Evolutionary conservation across 1,139 yeast genomes (phyloP), one percentile per base, ranked within the genome.

Genomic region (Hanseniaspora sp.): DNA sequence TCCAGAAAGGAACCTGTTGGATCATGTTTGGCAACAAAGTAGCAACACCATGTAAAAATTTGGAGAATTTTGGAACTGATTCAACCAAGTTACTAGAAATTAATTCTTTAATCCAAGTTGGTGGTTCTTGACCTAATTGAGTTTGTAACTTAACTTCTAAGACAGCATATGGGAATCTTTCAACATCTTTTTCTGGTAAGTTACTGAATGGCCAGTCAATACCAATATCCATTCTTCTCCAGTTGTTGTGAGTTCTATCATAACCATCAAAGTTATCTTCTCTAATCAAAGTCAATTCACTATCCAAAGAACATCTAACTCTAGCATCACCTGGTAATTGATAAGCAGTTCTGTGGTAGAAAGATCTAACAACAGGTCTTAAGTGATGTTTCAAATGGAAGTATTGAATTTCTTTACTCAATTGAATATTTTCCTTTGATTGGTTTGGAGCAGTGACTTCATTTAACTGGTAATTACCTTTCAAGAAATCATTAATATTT

Each of bases 281-380:
- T 69, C 98, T 83, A 45, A 90, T 88, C 96, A 92, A 86, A 31
- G 95, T 75, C 61, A 92, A 77, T 70, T 92, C 97, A 0, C 98
- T 90, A 68, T 92, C 98, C 60, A 92, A 80, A 52, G 97, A 92
- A 60, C 94, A 92, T 75, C 98, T 88, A 48, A 92, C 98, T 67
- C 98, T 80, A 4, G 98, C 98, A 69, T 92, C 98, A 58, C 98
- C 98, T 3, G 98, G 98, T 57, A 92, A 78, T 72, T 92, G 98
- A 78, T 92, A 92, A 7, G 98, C 98, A 46, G 98, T 92, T 75
- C 98, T 84, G 70, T 90, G 88, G 72, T 92, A 92, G 69, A 92
- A 92, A 1, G 97, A 86, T 69, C 98, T 80, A 73, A 87, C 84
- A 42, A 90, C 96, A 1, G 98, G 98, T 65, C 96, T 79, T 67